Evolutionary conservation across 2,329 filamentous ascomycete species (phyloP).

Genomic region (Curvularia hawaiiensis): DNA sequence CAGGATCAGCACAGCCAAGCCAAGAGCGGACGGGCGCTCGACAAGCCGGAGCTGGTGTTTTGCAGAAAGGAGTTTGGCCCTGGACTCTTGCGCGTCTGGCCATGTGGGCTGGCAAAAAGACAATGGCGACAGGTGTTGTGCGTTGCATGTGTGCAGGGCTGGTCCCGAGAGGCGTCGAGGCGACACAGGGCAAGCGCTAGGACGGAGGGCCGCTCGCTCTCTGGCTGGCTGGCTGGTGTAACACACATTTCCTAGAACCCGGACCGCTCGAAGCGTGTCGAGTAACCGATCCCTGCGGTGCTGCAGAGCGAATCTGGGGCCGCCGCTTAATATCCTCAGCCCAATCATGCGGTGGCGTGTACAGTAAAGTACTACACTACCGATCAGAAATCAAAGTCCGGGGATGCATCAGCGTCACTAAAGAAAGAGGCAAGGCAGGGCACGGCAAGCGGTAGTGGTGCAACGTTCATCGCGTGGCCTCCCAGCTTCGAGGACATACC

Average conservation of each 20-base stretch:
- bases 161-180: background rate
- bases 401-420: background rate
- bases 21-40: constrained; percentile 9
- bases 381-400: constrained; percentile 8
- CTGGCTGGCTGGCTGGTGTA: constrained; percentile 23
- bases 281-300: constrained; percentile 31
- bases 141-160: constrained; percentile 13
- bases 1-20: constrained; percentile 12
- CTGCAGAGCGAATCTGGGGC: constrained; percentile 18
- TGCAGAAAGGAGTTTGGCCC: background rate
- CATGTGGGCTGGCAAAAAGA: background rate
- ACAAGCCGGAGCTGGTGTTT: constrained; percentile 1
- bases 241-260: constrained; percentile 22
- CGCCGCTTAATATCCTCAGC: constrained; percentile 28
- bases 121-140: background rate
- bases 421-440: background rate
- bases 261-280: constrained; percentile 21
- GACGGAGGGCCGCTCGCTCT: constrained; percentile 15
- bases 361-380: constrained; percentile 6
- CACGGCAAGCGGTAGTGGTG: constrained; percentile 1
- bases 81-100: background rate
- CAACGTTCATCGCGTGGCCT: background rate
- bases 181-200: constrained; percentile 21
- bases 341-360: constrained; percentile 18
- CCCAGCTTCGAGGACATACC: background rate